Base-by-base conservation (phyloP, 2,329 filamentous ascomycete species). In the Ophiosphaerella korrae region DNA sequence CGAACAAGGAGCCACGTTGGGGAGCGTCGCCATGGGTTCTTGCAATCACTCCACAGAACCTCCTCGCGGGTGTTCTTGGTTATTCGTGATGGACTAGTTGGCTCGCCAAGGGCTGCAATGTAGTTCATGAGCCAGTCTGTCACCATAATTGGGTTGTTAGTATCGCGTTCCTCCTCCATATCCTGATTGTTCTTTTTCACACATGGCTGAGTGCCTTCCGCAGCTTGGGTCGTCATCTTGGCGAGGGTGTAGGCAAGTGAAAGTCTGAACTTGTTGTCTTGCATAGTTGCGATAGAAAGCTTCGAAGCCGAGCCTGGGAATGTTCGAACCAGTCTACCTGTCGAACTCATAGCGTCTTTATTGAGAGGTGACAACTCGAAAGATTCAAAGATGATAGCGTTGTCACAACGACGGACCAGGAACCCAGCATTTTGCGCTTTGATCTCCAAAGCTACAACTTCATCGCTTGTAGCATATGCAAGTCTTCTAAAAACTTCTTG, bases 41-140 rank as follows among this genome's bases (percentile, higher is more conserved):
- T 52, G 12, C 52, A 57, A 1, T 75, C 40, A 0, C 56, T 48
- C 75, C 78, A 84, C 8, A 81, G 48, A 1, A 84, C 75, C 12
- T 86, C 82, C 34, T 86, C 82, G 2, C 81, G 77, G 0, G 79
- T 81, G 26, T 79, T 72, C 50, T 86, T 86, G 37, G 55, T 68
- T n/a, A 85, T 73, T 0, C 71, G 67, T 0, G 42, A 12, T 2
- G 45, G 37, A 11, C 53, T 43, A 8, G 55, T 47, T 0, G 62
- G 48, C 2, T 55, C 43, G 0, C 80, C 80, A 1, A 77, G 50
- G 4, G 75, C 66, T 1, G 55, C 26, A 11, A 69, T 39, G 3
- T 81, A 68, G 0, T 74, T 73, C 3, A 78, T 69, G 1, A 85
- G 63, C 7, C 82, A 73, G 35, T 84, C 78, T 0, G 80, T 84